phyloP scores from a whole-genome alignment of 2,329 filamentous ascomycete species.

The Arthrobotrys sphaeroides region DNA sequence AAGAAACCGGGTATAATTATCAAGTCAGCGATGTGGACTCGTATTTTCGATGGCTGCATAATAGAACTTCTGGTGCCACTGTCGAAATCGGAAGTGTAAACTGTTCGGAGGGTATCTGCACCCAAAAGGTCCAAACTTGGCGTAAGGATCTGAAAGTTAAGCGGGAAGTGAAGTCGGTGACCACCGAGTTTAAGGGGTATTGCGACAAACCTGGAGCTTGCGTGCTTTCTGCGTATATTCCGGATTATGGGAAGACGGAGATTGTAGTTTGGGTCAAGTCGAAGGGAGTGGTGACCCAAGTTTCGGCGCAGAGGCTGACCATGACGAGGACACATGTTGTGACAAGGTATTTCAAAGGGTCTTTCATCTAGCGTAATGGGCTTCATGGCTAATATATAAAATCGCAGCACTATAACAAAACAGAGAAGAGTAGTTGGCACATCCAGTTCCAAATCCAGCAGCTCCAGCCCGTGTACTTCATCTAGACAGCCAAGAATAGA shows the following conservation, averaged over 20 bases:
- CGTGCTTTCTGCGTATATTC: neutral
- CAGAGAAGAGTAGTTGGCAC: neutral
- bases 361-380: neutral
- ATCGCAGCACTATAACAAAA: neutral
- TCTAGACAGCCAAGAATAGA: neutral
- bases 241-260: neutral
- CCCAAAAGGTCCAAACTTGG: neutral
- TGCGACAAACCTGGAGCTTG: neutral
- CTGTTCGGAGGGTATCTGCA: neutral
- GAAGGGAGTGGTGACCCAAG: neutral
- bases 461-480: neutral
- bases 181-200: neutral
- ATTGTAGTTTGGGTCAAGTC: neutral
- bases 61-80: neutral
- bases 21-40: neutral
- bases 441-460: neutral
- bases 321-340: conserved; percentile 11
- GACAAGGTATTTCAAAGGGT: neutral
- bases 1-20: neutral
- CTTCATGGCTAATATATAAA: neutral
- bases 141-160: neutral
- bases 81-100: neutral
- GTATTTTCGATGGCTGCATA: conserved; percentile 3
- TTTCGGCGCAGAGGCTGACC: neutral
- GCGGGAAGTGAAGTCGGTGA: neutral